Evolutionary conservation across 805 yeast genomes (phyloP).

Genomic region (Schwanniomyces occidentalis): DNA sequence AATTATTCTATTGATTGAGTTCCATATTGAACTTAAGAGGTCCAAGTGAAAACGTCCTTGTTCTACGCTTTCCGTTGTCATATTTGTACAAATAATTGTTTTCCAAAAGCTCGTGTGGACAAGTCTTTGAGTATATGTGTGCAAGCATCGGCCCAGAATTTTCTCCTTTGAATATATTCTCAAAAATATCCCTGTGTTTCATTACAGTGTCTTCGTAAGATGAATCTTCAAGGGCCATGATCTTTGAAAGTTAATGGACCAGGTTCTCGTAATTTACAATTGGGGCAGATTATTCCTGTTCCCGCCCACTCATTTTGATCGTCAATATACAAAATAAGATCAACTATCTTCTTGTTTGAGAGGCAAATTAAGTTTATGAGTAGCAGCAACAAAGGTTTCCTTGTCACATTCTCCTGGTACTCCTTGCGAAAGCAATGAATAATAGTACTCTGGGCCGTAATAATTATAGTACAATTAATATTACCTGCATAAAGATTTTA

Average conservation of each 20-base stretch:
- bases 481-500: too few species aligned
- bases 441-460: constrained; percentile 60
- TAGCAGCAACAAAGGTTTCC: constrained; percentile 38
- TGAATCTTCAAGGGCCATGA: neutral
- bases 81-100: neutral
- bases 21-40: constrained; percentile 1
- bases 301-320: constrained; percentile 28
- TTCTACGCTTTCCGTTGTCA: neutral
- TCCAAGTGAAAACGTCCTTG: neutral
- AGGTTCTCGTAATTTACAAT: constrained; percentile 9
- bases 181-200: neutral
- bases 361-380: constrained; percentile 23
- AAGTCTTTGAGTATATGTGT: constrained; percentile 1
- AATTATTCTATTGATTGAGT: neutral
- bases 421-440: constrained; percentile 60
- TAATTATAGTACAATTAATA: constrained; percentile 70
- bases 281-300: constrained; percentile 35
- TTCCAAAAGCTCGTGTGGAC: neutral
- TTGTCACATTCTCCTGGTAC: constrained; percentile 40
- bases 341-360: constrained; percentile 40
- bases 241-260: too few species aligned
- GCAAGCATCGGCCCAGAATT: constrained; percentile 1
- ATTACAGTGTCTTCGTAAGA: neutral
- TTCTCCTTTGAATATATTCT: neutral
- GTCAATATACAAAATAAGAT: constrained; percentile 32